phyloP scores from a whole-genome alignment of 73 alveolate species.

The Breviolum minutum region DNA sequence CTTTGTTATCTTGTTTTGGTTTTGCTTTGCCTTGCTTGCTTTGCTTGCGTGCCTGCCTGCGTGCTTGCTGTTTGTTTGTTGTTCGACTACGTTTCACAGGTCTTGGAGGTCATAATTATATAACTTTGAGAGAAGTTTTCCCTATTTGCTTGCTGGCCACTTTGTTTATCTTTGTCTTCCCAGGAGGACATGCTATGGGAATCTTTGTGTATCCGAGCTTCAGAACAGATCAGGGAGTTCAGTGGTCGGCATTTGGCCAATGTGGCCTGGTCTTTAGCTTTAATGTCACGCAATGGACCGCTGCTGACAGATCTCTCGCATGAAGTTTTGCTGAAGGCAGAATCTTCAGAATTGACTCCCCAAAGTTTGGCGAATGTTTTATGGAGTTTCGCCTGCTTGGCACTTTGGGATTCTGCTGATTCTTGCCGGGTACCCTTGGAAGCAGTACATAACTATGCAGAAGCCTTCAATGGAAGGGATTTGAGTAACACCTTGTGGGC shows the following conservation, averaged over 20 bases:
- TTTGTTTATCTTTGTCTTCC: not conserved
- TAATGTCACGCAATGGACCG: not conserved
- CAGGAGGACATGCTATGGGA: not conserved
- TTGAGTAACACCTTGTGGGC: conserved; percentile 65
- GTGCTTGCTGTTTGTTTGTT: too few relatives aligned
- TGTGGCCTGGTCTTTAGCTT: conserved; percentile 9
- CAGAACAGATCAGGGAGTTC: not conserved
- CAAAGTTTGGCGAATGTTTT: conserved; percentile 55
- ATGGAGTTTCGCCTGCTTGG: conserved; percentile 53
- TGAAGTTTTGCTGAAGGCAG: not conserved
- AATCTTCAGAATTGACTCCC: conserved; percentile 4
- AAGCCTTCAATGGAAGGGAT: conserved; percentile 31
- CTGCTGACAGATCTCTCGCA: not conserved
- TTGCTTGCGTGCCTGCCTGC: too few relatives aligned
- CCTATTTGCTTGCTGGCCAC: too few relatives aligned
- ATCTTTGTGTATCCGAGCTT: not conserved
- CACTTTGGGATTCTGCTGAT: conserved; percentile 25
- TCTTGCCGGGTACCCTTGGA: not conserved
- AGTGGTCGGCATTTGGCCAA: conserved; percentile 18
- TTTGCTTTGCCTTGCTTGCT: too few relatives aligned
- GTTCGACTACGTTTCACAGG: too few relatives aligned
- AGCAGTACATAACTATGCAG: conserved; percentile 2
- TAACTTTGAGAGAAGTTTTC: too few relatives aligned
- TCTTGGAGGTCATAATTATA: too few relatives aligned
- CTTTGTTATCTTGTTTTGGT: too few relatives aligned